Evolutionary conservation across 768 basidiomycete genomes (phyloP).

Genomic region (Hemileccinum rubropunctum): DNA sequence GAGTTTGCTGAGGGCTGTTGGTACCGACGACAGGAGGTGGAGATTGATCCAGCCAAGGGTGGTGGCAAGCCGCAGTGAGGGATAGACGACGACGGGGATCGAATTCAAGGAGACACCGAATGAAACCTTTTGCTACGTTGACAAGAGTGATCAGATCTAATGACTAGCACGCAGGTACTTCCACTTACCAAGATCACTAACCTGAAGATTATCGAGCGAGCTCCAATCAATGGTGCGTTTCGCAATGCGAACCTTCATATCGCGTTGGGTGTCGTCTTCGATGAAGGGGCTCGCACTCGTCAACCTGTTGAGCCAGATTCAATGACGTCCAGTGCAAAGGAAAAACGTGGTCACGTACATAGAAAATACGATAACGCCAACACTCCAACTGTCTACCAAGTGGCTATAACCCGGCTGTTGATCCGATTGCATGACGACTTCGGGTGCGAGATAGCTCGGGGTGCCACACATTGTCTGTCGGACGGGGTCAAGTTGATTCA

Average conservation of each 20-base stretch:
- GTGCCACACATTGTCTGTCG: constrained; percentile 92
- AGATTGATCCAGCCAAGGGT: constrained; percentile 65
- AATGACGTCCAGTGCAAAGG: not conserved
- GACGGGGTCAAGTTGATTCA: constrained; percentile 1
- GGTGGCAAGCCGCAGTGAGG: constrained; percentile 60
- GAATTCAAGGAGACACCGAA: constrained; percentile 58
- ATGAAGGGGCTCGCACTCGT: constrained; percentile 78
- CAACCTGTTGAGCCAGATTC: constrained; percentile 47
- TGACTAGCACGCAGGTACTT: not conserved
- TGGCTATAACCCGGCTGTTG: constrained; percentile 72
- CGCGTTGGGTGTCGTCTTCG: constrained; percentile 61
- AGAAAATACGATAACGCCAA: constrained; percentile 91
- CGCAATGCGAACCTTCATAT: constrained; percentile 60
- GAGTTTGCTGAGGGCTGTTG: constrained; percentile 1
- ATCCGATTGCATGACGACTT: constrained; percentile 69
- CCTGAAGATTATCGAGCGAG: constrained; percentile 36
- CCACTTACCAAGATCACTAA: constrained; percentile 48
- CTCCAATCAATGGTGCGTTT: constrained; percentile 63
- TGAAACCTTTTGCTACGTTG: constrained; percentile 66
- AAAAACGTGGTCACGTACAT: constrained; percentile 53
- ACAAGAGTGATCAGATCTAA: constrained; percentile 3
- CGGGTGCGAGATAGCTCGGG: constrained; percentile 90
- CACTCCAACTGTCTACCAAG: constrained; percentile 93
- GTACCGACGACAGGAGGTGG: not conserved
- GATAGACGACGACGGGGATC: constrained; percentile 71